Percentiles rank a stretch among this genome's conserved stretches.
Conservation (phyloP, 2,329 filamentous ascomycete species). For the Myrmaecium sp. region DNA sequence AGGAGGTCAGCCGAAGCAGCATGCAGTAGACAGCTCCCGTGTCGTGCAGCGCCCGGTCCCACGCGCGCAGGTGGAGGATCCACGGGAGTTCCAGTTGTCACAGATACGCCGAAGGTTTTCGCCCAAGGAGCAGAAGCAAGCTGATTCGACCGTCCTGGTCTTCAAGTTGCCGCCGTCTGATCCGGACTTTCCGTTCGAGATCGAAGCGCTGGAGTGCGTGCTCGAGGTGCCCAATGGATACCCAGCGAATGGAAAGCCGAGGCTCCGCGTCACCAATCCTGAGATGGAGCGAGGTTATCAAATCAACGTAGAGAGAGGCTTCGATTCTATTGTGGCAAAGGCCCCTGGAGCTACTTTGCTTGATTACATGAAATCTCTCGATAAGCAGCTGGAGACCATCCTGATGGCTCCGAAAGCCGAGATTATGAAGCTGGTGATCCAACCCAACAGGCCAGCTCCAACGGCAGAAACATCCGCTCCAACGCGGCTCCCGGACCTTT, state of each 20-base stretch:
- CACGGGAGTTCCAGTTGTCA: conserved; percentile 55
- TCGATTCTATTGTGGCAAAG: conserved; percentile 44
- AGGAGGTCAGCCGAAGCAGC: conserved; percentile 12
- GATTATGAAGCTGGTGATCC: conserved; percentile 9
- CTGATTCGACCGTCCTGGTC: conserved; percentile 36
- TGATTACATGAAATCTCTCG: conserved; percentile 49
- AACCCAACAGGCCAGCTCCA: conserved; percentile 5
- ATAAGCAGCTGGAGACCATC: conserved; percentile 54
- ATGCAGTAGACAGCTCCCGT: conserved; percentile 25
- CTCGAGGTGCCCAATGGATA: conserved; percentile 48
- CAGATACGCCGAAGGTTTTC: conserved; percentile 54
- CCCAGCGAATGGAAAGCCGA: conserved; percentile 37
- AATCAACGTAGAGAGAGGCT: conserved; percentile 62
- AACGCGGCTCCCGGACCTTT: conserved; percentile 1
- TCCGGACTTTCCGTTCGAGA: conserved; percentile 68
- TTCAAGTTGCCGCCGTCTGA: conserved; percentile 59
- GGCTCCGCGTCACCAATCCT: conserved; percentile 47
- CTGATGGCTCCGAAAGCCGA: conserved; percentile 47
- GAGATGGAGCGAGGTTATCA: conserved; percentile 57
- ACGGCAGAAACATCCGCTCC: neutral
- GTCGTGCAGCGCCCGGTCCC: conserved; percentile 50
- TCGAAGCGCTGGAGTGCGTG: conserved; percentile 50
- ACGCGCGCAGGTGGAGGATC: conserved; percentile 45
- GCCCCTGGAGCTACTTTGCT: conserved; percentile 42
- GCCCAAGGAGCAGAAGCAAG: conserved; percentile 26